These are phyloP conservation scores for Vanrija humicola DNA, from an alignment of 1,284 basidiomycete species.

Conservation along the genomic window DNA sequence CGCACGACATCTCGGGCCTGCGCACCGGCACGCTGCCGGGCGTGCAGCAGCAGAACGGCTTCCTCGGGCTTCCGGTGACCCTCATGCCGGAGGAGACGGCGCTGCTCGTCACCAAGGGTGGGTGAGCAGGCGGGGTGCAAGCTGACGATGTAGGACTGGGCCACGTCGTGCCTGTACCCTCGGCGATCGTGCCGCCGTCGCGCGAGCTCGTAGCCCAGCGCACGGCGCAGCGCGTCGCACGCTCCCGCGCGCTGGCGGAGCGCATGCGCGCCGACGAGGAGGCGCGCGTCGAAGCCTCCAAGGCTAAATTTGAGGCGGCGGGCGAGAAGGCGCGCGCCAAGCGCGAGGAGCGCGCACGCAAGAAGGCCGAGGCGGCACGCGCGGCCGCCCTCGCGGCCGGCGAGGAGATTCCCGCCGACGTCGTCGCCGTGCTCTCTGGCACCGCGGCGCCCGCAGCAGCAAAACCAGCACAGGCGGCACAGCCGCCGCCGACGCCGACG, in stretches of 20 bases:
- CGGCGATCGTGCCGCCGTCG: constrained; percentile 59
- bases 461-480: not conserved
- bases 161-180: constrained; percentile 68
- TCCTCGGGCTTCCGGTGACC: constrained; percentile 83
- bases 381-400: constrained; percentile 9
- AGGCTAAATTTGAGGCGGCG: constrained; percentile 52
- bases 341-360: constrained; percentile 60
- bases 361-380: constrained; percentile 50
- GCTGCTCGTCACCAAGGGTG: constrained; percentile 74
- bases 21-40: constrained; percentile 88
- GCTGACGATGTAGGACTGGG: too few species aligned
- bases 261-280: constrained; percentile 53
- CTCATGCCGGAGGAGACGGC: constrained; percentile 90
- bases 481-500: constrained; percentile 1
- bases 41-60: constrained; percentile 93
- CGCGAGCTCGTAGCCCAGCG: constrained; percentile 52
- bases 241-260: constrained; percentile 12
- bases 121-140: too few species aligned
- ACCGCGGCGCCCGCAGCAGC: not conserved
- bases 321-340: constrained; percentile 57
- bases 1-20: constrained; percentile 78
- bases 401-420: constrained; percentile 5
- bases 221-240: constrained; percentile 25
- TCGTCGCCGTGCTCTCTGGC: not conserved
- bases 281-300: constrained; percentile 21